These are phyloP conservation scores for Dryas drummondii DNA, from an alignment of 306 rosid species.

Conservation along the genomic window DNA sequence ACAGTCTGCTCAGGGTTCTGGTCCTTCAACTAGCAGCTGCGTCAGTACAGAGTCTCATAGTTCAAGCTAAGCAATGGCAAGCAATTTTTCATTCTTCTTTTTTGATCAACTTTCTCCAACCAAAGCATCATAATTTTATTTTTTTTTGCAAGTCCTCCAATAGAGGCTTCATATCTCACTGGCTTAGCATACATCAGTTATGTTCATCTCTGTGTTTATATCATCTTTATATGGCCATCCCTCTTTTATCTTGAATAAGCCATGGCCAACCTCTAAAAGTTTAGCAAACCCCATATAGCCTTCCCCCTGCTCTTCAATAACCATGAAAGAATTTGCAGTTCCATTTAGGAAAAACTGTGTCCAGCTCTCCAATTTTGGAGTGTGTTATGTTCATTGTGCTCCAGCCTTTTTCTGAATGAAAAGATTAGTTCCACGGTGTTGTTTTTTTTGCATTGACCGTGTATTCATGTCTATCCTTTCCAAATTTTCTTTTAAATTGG, in stretches of 20 bases:
- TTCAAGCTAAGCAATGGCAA: slow-evolving; percentile 72
- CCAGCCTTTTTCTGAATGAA: slow-evolving; percentile 38
- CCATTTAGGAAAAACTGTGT: slow-evolving; percentile 45
- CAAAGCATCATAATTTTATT: slow-evolving; percentile 47
- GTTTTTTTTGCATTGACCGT: slow-evolving; percentile 38
- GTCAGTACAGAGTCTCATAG: slow-evolving; percentile 52
- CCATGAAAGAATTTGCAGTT: slow-evolving; percentile 56
- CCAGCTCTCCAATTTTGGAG: slow-evolving; percentile 49
- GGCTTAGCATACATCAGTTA: slow-evolving; percentile 63
- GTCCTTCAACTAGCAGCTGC: slow-evolving; percentile 49
- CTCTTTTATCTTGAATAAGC: slow-evolving; percentile 72
- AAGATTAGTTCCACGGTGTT: slow-evolving; percentile 40
- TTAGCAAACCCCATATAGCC: slow-evolving; percentile 73
- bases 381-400: slow-evolving; percentile 55
- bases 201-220: slow-evolving; percentile 65
- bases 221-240: slow-evolving; percentile 67
- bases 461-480: slow-evolving; percentile 48
- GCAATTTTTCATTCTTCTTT: slow-evolving; percentile 49
- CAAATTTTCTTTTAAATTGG: slow-evolving; percentile 37
- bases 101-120: slow-evolving; percentile 60
- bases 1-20: slow-evolving; percentile 62
- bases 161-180: slow-evolving; percentile 65
- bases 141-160: slow-evolving; percentile 57
- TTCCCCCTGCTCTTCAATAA: slow-evolving; percentile 64
- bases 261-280: slow-evolving; percentile 65